Percentiles rank a stretch among this genome's conserved stretches.
Conservation (phyloP, 1,139 yeast genomes). For the Yamadazyma epiphylla region DNA sequence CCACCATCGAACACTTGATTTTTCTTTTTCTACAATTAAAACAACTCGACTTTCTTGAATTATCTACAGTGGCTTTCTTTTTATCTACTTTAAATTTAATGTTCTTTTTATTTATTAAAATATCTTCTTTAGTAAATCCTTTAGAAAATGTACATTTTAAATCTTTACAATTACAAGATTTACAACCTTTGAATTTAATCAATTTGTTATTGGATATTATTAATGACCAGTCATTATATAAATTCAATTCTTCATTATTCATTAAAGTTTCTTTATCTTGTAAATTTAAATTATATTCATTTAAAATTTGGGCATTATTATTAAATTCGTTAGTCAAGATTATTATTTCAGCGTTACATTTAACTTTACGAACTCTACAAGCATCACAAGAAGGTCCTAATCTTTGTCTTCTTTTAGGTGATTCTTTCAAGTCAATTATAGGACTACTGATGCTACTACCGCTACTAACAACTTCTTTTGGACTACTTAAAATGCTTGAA, state of each 20-base stretch:
- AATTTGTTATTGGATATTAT: constrained; percentile 30
- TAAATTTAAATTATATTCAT: constrained; percentile 9
- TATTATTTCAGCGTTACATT: constrained; percentile 64
- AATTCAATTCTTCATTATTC: constrained; percentile 4
- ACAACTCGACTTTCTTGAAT: constrained; percentile 30
- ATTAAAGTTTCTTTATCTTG: constrained; percentile 3
- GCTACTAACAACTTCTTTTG: neutral
- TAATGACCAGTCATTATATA: constrained; percentile 9
- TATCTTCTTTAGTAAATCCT: constrained; percentile 60
- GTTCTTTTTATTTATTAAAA: constrained; percentile 23
- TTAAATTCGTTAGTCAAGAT: constrained; percentile 14
- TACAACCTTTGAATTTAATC: constrained; percentile 48
- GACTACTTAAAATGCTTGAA: neutral
- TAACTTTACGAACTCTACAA: constrained; percentile 68
- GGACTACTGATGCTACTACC: neutral
- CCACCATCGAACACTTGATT: constrained; percentile 31
- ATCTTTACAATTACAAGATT: constrained; percentile 43
- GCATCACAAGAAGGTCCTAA: constrained; percentile 75
- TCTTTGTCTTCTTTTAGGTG: constrained; percentile 51
- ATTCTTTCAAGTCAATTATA: neutral
- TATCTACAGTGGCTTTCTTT: constrained; percentile 9
- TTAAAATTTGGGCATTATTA: constrained; percentile 7
- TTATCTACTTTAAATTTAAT: constrained; percentile 9
- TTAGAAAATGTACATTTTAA: constrained; percentile 50
- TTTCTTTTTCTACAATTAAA: constrained; percentile 35